A percentile compares a stretch with the other conserved stretches of the same genome.
Conservation (phyloP, 2,329 filamentous ascomycete species). For the Diaporthe humulicola region DNA sequence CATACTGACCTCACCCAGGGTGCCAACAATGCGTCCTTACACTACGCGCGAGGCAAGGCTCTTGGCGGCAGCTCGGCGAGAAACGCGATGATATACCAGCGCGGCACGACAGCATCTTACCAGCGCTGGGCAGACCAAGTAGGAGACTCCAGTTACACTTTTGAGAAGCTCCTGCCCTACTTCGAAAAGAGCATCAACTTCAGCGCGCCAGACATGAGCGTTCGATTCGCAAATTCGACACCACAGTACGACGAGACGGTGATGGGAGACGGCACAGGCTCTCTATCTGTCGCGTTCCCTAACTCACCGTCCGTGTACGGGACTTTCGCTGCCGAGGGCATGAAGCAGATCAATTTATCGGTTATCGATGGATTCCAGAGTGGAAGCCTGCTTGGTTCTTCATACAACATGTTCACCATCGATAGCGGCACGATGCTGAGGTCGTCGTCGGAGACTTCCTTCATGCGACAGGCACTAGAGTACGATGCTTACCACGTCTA, state of each 20-base stretch:
- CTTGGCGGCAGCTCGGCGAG: slow-evolving; percentile 21
- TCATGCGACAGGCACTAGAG: not conserved
- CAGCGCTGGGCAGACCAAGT: slow-evolving; percentile 33
- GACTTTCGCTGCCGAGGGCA: slow-evolving; percentile 7
- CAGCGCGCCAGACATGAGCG: slow-evolving; percentile 14
- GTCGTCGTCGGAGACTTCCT: slow-evolving; percentile 1
- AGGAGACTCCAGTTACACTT: slow-evolving; percentile 28
- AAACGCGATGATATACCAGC: slow-evolving; percentile 26
- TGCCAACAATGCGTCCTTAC: slow-evolving; percentile 7
- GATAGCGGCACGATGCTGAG: not conserved
- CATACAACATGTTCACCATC: slow-evolving; percentile 22
- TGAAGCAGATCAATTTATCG: slow-evolving; percentile 3
- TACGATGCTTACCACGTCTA: not conserved
- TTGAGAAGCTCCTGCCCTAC: slow-evolving; percentile 16
- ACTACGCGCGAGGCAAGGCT: slow-evolving; percentile 22
- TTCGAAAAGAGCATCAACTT: slow-evolving; percentile 33
- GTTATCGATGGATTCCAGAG: not conserved
- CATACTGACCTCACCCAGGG: not conserved
- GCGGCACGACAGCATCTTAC: not conserved
- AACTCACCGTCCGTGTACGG: not conserved
- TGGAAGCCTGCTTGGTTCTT: not conserved
- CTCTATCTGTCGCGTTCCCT: slow-evolving; percentile 2
- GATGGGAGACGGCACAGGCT: not conserved
- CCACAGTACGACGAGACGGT: not conserved
- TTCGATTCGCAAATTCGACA: slow-evolving; percentile 25